phyloP scores from a whole-genome alignment of 257 asterid genomes.

The Anisodus tanguticus region DNA sequence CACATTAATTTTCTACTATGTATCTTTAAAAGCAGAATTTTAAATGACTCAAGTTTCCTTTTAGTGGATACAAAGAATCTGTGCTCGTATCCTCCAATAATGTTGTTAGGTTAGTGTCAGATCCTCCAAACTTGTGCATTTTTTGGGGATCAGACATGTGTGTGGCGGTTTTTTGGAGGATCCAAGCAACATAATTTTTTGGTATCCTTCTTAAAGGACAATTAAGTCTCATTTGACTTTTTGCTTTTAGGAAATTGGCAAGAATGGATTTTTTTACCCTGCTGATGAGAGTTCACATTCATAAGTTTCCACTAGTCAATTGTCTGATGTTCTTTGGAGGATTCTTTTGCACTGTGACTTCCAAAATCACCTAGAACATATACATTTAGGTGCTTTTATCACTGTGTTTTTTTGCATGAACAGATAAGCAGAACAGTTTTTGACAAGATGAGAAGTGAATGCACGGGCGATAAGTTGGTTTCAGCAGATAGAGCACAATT shows the following conservation, averaged over 20 bases:
- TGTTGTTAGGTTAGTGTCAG: background rate
- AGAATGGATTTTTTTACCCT: background rate
- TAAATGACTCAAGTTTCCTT: background rate
- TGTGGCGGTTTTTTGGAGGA: background rate
- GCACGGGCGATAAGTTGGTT: slow-evolving; percentile 50
- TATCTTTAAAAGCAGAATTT: background rate
- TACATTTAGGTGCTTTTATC: slow-evolving; percentile 11
- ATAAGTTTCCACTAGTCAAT: background rate
- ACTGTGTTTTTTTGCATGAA: slow-evolving; percentile 27
- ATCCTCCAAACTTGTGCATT: background rate
- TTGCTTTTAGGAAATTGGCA: background rate
- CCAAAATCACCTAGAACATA: background rate
- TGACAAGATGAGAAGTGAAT: slow-evolving; percentile 65
- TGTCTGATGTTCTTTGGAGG: background rate
- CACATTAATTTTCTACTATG: background rate
- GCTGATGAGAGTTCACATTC: background rate
- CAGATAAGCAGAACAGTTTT: slow-evolving; percentile 92
- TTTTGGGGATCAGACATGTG: background rate
- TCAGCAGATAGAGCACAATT: slow-evolving; percentile 46
- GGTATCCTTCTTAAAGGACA: background rate
- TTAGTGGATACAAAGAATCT: background rate
- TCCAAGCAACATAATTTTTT: background rate
- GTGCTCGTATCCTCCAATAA: background rate
- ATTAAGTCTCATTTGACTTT: background rate
- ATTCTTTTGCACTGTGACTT: background rate